phyloP scores from a whole-genome alignment of 345 rosid species.

The Hevea brasiliensis region DNA sequence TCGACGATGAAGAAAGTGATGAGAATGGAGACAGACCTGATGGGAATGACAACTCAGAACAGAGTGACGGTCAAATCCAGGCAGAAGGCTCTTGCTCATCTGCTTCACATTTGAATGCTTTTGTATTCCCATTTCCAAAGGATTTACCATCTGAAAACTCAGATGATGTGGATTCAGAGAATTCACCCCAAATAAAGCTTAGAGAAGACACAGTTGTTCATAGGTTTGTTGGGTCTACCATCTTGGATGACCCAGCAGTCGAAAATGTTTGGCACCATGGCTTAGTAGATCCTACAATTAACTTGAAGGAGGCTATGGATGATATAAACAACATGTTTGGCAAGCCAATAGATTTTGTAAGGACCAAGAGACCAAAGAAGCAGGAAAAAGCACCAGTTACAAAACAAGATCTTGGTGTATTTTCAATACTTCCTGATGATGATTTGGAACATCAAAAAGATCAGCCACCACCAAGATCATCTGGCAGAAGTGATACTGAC shows the following conservation, averaged over 20 bases:
- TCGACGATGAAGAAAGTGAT: conserved; percentile 56
- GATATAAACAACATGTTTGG: conserved; percentile 96
- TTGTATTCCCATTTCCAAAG: conserved; percentile 61
- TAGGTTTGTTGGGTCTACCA: conserved; percentile 83
- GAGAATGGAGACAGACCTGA: conserved; percentile 35
- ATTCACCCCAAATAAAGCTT: conserved; percentile 44
- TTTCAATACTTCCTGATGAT: conserved; percentile 78
- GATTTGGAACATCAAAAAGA: conserved; percentile 43
- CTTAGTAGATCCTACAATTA: conserved; percentile 90
- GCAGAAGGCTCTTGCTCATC: conserved; percentile 22
- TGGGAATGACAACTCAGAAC: conserved; percentile 23
- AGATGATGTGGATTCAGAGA: conserved; percentile 39
- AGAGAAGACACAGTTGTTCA: conserved; percentile 86
- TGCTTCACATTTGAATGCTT: conserved; percentile 32
- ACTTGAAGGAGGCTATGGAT: conserved; percentile 94
- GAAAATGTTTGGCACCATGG: conserved; percentile 99
- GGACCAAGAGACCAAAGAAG: conserved; percentile 63
- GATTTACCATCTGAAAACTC: conserved; percentile 58
- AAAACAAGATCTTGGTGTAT: conserved; percentile 47
- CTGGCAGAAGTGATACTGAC: conserved; percentile 42
- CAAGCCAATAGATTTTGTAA: conserved; percentile 83
- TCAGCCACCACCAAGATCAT: conserved; percentile 29
- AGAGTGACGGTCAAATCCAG: conserved; percentile 25
- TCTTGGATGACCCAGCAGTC: conserved; percentile 66
- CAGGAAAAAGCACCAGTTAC: conserved; percentile 43